Evolutionary conservation across 176 grass and related monocot genomes (phyloP), one percentile per base, ranked within the genome.

Genomic region (Carex kokanica): DNA sequence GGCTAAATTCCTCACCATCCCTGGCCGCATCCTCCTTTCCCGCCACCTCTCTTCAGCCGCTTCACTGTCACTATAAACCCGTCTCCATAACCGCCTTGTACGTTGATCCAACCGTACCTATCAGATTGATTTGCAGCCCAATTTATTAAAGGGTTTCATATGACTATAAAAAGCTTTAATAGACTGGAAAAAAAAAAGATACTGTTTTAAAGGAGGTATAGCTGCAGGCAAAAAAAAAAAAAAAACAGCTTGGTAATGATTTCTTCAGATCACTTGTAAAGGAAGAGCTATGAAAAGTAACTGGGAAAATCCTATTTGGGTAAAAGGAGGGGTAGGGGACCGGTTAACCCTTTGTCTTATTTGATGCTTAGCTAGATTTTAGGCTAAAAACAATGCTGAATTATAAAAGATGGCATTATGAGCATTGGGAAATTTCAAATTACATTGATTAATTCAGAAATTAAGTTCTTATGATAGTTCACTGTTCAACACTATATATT

Each of bases 51-150:
- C 89, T 90, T n/a, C 83, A 98, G 83, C 41, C 95, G 88, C 95
- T 98, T 98, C 56, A 98, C 95, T n/a, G 92, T 98, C 9, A 98
- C 95, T 89, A 98, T 98, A 89, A 95, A 98, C 2, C 95, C 1
- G 92, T 92, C 85, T 98, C 95, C 95, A 98, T 95, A 15, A 98
- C 90, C 32, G 95, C 95, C 89, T 98, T 98, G 82, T 98, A 98
- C 7, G 95, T 98, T 78, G 92, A 94, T 6, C 92, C 92, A 31
- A 94, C 92, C 84, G 90, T 90, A 15, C 95, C 95, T 82, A 13
- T 73, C 41, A 15, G 69, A 41, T 49, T 49, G 10, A 49, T 49
- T 0, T 49, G 41, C 51, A 38, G 10, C 5, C 40, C n/a, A 73
- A 12, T n/a, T 71, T 43, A 64, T 72, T 21, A 72, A 8, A 47